These are phyloP conservation scores for Elongisporangium prolatum DNA, from an alignment of 352 stramenopile species.

Conservation along the genomic window DNA sequence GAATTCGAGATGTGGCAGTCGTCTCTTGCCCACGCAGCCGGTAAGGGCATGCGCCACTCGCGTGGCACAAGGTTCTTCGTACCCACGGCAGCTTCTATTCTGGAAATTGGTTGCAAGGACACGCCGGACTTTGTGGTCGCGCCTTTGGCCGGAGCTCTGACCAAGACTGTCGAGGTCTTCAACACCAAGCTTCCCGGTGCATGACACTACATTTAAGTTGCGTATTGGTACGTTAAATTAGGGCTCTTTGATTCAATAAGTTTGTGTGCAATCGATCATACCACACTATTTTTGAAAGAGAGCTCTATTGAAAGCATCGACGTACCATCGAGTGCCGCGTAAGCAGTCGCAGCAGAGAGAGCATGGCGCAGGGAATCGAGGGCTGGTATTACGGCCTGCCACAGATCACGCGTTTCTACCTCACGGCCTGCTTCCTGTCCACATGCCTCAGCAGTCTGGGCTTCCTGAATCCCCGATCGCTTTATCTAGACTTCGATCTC, in stretches of 20 bases:
- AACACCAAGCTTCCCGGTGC: slow-evolving; percentile 53
- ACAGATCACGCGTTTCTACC: slow-evolving; percentile 83
- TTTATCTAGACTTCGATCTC: slow-evolving; percentile 85
- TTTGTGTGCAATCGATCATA: too few relatives aligned
- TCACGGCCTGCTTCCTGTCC: slow-evolving; percentile 79
- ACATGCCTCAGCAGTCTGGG: slow-evolving; percentile 76
- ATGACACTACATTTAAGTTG: slow-evolving; percentile 1
- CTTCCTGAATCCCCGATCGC: slow-evolving; percentile 72
- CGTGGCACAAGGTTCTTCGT: slow-evolving; percentile 82
- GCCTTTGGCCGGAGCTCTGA: slow-evolving; percentile 64
- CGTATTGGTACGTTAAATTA: neutral
- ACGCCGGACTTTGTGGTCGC: slow-evolving; percentile 78
- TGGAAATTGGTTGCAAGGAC: slow-evolving; percentile 76
- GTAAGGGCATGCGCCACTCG: slow-evolving; percentile 76
- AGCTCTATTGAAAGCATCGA: neutral
- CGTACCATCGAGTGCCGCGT: neutral
- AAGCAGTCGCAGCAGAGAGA: slow-evolving; percentile 3
- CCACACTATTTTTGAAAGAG: neutral
- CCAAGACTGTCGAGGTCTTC: slow-evolving; percentile 83
- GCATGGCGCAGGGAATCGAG: slow-evolving; percentile 75
- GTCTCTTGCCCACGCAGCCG: slow-evolving; percentile 73
- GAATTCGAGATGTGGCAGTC: slow-evolving; percentile 90
- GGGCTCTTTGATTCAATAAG: too few relatives aligned
- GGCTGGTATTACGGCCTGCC: slow-evolving; percentile 82
- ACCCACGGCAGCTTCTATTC: slow-evolving; percentile 67